These are phyloP conservation scores for Aspergillus spinulosporus DNA, from an alignment of 2,329 filamentous ascomycete species.

Conservation along the genomic window DNA sequence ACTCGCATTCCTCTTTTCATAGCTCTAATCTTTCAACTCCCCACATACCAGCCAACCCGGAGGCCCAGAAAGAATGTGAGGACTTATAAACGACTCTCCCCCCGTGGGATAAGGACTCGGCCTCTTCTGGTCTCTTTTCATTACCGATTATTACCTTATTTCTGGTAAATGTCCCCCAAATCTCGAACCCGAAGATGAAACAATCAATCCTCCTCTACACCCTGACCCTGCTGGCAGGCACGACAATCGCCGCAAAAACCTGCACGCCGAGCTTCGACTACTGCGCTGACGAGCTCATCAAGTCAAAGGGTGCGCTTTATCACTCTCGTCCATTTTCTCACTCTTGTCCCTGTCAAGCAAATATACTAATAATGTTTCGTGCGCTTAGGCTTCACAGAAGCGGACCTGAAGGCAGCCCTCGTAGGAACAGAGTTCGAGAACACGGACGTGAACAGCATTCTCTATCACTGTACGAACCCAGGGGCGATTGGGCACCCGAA, in stretches of 20 bases:
- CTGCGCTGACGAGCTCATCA: conserved; percentile 31
- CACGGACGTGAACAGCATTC: conserved; percentile 29
- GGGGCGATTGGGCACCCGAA: conserved; percentile 35
- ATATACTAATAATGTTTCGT: not conserved
- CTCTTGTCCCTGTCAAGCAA: not conserved
- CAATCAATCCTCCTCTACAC: conserved; percentile 24
- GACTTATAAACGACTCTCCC: no score
- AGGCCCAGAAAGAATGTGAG: not conserved
- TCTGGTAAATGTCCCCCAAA: not conserved
- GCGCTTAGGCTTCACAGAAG: conserved; percentile 30
- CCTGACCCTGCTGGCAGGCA: conserved; percentile 21
- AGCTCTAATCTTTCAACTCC: not conserved
- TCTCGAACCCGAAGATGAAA: conserved; percentile 24
- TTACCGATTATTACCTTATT: not conserved
- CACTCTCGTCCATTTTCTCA: no score
- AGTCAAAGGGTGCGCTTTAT: conserved; percentile 30
- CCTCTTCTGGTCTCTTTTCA: not conserved
- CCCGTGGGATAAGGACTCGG: not conserved
- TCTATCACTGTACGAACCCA: conserved; percentile 39
- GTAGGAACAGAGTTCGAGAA: conserved; percentile 31
- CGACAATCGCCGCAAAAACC: conserved; percentile 29
- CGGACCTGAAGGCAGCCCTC: conserved; percentile 29
- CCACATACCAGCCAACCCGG: not conserved
- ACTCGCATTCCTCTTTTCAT: not conserved
- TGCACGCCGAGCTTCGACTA: conserved; percentile 41